Evolutionary conservation across 2,329 filamentous ascomycete genomes (phyloP).

Genomic region (Huntiella moniliformis): DNA sequence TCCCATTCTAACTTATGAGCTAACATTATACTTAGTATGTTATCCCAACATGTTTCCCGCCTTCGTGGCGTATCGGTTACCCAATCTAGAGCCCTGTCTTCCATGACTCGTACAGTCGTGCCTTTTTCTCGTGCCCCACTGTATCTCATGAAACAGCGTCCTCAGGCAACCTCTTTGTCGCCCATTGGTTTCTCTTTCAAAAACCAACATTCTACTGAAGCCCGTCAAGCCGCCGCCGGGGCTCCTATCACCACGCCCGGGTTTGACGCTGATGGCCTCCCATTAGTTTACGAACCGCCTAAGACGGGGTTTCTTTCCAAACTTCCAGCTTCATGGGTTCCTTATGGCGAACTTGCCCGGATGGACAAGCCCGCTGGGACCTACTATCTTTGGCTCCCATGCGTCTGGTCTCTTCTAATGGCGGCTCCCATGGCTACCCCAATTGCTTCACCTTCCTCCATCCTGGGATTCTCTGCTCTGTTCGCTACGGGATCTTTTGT

Average conservation of each 20-base stretch:
- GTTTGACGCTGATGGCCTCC: slow-evolving; percentile 8
- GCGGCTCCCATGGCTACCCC: slow-evolving; percentile 52
- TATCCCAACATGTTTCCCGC: too few species aligned
- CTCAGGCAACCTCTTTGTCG: not conserved
- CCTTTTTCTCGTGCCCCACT: not conserved
- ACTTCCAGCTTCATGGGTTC: slow-evolving; percentile 51
- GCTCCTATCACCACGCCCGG: not conserved
- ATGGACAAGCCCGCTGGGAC: slow-evolving; percentile 67
- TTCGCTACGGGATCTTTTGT: slow-evolving; percentile 63
- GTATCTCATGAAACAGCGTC: not conserved
- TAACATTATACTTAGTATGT: too few species aligned
- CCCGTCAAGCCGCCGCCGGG: not conserved
- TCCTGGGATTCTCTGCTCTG: slow-evolving; percentile 45
- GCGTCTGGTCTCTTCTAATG: slow-evolving; percentile 65
- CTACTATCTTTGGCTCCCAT: slow-evolving; percentile 73
- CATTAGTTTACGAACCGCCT: slow-evolving; percentile 43
- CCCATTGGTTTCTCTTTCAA: not conserved
- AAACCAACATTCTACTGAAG: not conserved
- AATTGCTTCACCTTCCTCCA: slow-evolving; percentile 38
- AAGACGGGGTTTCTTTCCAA: slow-evolving; percentile 50
- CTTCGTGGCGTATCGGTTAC: too few species aligned
- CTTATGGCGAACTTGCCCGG: slow-evolving; percentile 66
- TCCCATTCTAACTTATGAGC: too few species aligned
- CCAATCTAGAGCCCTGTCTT: too few species aligned
- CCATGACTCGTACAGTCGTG: not conserved